Conservation (phyloP, 345 rosid species). For the Acer yangbiense region DNA sequence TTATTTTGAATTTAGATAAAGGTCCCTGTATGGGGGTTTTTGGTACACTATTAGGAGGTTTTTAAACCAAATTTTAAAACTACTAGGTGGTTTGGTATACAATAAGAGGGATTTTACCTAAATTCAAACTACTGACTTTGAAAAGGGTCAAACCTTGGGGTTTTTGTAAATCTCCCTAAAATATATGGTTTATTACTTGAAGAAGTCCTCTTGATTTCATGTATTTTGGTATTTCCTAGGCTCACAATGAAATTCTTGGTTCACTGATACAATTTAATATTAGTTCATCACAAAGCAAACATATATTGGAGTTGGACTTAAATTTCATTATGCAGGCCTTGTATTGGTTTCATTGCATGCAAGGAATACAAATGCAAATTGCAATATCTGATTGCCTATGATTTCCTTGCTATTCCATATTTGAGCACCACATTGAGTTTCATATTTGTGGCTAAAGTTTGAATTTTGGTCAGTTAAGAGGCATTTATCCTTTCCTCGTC, state of each 20-base stretch:
- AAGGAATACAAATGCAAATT: background rate
- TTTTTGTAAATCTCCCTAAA: too few relatives aligned
- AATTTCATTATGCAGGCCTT: slow-evolving; percentile 1
- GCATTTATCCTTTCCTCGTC: background rate
- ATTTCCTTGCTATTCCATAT: background rate
- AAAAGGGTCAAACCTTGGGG: too few relatives aligned
- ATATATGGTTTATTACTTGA: too few relatives aligned
- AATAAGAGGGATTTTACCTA: too few relatives aligned
- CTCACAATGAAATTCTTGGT: background rate
- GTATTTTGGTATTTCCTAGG: background rate
- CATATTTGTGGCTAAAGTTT: background rate
- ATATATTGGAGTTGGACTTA: background rate
- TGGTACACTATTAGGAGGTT: too few relatives aligned
- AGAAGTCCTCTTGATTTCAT: background rate
- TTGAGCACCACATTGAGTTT: background rate
- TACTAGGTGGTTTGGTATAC: too few relatives aligned
- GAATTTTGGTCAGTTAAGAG: background rate
- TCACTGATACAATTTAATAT: background rate
- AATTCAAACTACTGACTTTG: too few relatives aligned
- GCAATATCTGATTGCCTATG: background rate
- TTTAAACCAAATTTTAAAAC: too few relatives aligned
- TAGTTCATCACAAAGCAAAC: background rate
- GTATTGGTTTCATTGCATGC: background rate
- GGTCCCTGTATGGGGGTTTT: too few relatives aligned
- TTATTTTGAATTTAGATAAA: too few relatives aligned